Percentiles rank a stretch among this genome's conserved stretches.
These are phyloP conservation scores for Moesziomyces globuligerus DNA, from an alignment of 1,284 basidiomycete species.

Conservation along the genomic window DNA sequence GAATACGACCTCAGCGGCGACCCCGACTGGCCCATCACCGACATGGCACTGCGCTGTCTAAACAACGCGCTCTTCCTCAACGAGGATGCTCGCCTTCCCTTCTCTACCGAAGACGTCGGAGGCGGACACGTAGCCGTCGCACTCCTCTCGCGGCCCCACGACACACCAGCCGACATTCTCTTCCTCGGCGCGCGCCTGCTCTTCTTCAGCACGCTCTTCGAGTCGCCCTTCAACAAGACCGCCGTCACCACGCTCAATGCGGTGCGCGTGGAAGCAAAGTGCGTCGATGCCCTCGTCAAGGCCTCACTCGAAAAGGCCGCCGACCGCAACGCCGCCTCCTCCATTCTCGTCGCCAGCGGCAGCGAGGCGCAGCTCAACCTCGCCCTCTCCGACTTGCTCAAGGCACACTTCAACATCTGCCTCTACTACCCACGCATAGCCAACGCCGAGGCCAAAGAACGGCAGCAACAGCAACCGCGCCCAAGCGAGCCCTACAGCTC, in stretches of 20 bases:
- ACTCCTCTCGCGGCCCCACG: slow-evolving; percentile 27
- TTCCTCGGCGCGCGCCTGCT: slow-evolving; percentile 55
- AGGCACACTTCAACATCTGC: slow-evolving; percentile 58
- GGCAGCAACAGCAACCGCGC: slow-evolving; percentile 7
- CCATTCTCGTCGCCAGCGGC: slow-evolving; percentile 27
- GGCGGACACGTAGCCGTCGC: slow-evolving; percentile 43
- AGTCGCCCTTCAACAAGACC: slow-evolving; percentile 51
- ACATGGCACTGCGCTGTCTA: slow-evolving; percentile 56
- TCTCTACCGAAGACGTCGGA: slow-evolving; percentile 40
- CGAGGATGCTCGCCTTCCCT: slow-evolving; percentile 34
- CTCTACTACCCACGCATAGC: slow-evolving; percentile 58
- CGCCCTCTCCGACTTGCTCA: slow-evolving; percentile 55
- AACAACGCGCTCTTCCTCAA: slow-evolving; percentile 62
- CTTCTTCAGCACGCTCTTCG: slow-evolving; percentile 63
- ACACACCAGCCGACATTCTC: slow-evolving; percentile 48
- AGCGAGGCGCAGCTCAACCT: slow-evolving; percentile 36
- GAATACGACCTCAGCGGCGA: slow-evolving; percentile 20
- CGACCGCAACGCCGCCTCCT: slow-evolving; percentile 6
- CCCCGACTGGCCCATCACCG: slow-evolving; percentile 49
- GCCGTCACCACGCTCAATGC: slow-evolving; percentile 44
- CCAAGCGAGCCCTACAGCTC: neutral
- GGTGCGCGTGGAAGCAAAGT: slow-evolving; percentile 31
- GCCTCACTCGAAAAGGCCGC: slow-evolving; percentile 16
- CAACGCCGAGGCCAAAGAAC: slow-evolving; percentile 24
- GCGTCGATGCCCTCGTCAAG: slow-evolving; percentile 28